These are phyloP conservation scores for Geosiphon pyriformis DNA, from an alignment of 192 early-diverging fungal genomes.

Conservation along the genomic window DNA sequence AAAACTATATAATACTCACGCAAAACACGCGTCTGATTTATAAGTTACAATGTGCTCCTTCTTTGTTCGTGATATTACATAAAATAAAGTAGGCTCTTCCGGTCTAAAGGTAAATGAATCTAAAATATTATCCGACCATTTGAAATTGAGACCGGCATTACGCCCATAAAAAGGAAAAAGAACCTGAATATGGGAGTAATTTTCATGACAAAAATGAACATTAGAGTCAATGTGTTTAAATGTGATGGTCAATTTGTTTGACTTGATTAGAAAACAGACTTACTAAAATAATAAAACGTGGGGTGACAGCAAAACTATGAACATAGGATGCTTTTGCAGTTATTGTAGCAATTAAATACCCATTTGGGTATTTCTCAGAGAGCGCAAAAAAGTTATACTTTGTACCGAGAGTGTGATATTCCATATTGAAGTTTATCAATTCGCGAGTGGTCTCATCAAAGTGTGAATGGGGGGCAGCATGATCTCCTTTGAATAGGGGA, in stretches of 20 bases:
- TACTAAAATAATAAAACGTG: constrained; percentile 66
- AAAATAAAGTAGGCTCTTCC: constrained; percentile 53
- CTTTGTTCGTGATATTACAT: constrained; percentile 68
- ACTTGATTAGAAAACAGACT: constrained; percentile 15
- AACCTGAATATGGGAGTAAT: constrained; percentile 11
- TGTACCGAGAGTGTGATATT: constrained; percentile 62
- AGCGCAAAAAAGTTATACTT: constrained; percentile 64
- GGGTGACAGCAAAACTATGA: constrained; percentile 73
- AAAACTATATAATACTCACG: constrained; percentile 43
- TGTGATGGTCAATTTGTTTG: neutral
- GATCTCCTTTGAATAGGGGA: constrained; percentile 54
- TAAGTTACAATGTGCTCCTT: constrained; percentile 64
- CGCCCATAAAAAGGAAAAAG: constrained; percentile 58
- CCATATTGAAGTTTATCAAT: constrained; percentile 70
- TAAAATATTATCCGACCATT: constrained; percentile 66
- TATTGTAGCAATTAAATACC: constrained; percentile 57
- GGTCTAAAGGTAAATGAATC: constrained; percentile 64
- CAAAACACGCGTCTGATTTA: constrained; percentile 57
- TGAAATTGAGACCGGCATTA: constrained; percentile 57
- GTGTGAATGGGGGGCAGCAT: constrained; percentile 64
- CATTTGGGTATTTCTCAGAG: constrained; percentile 55
- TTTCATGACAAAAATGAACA: too few species aligned
- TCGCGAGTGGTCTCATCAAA: constrained; percentile 66
- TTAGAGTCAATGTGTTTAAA: too few species aligned
- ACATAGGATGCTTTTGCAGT: constrained; percentile 61